Percentiles rank a stretch among this genome's conserved stretches.
Conservation (phyloP, 2,329 filamentous ascomycete genomes). For the Aspergillus brasiliensis region DNA sequence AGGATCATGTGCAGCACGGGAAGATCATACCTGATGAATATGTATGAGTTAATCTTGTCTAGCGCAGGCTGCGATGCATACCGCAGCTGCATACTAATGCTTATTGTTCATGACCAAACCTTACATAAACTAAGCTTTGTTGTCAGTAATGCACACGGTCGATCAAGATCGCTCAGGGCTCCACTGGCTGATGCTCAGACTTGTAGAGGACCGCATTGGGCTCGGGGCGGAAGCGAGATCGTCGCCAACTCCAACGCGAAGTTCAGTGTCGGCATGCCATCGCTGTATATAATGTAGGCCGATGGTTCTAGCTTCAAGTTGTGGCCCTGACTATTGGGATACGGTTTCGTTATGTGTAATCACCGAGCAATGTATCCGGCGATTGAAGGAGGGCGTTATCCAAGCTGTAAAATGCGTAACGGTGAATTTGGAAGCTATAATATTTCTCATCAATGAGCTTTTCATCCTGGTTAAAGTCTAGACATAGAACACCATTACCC, state of each 20-base stretch:
- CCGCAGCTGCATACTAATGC: background rate
- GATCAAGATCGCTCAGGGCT: background rate
- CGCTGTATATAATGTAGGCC: constrained; percentile 40
- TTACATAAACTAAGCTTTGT: background rate
- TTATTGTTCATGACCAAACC: background rate
- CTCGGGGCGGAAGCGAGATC: background rate
- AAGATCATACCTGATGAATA: background rate
- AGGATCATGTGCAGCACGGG: too few species aligned
- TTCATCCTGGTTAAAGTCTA: constrained; percentile 17
- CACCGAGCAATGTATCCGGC: constrained; percentile 15
- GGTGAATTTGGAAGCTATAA: constrained; percentile 6
- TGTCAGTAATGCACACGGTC: background rate
- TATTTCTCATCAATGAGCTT: constrained; percentile 25
- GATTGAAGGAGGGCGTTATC: constrained; percentile 26
- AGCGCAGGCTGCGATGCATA: background rate
- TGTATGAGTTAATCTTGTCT: background rate
- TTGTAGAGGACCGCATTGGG: background rate
- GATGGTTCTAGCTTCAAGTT: constrained; percentile 57
- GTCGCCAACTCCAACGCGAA: background rate
- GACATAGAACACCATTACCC: background rate
- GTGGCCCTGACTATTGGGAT: constrained; percentile 21
- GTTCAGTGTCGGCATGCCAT: constrained; percentile 13
- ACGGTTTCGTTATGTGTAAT: constrained; percentile 16
- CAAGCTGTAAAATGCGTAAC: constrained; percentile 17
- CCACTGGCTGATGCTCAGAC: background rate